A percentile compares a stretch with the other conserved stretches of the same genome.
phyloP scores from a whole-genome alignment of 768 basidiomycete species.

The Mycena albidolilacea region DNA sequence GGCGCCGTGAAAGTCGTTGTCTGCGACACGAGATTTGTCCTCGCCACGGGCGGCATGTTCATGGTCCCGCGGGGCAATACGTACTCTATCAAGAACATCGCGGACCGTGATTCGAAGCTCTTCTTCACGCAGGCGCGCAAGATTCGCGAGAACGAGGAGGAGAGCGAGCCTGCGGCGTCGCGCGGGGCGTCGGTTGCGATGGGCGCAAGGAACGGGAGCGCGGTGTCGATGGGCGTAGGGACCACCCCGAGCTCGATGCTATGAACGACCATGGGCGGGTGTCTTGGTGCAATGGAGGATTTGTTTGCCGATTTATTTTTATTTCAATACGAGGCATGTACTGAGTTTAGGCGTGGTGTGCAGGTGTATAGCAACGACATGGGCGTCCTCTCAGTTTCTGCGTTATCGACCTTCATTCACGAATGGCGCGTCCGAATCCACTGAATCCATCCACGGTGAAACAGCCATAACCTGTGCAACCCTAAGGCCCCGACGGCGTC shows the following conservation, averaged over 20 bases:
- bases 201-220: conserved; percentile 4
- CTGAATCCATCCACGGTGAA: too few species aligned
- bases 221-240: conserved; percentile 1
- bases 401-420: too few species aligned
- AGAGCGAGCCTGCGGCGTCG: neutral
- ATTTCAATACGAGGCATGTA: too few species aligned
- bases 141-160: conserved; percentile 37
- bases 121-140: conserved; percentile 93
- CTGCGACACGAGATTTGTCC: conserved; percentile 81
- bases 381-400: too few species aligned
- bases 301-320: too few species aligned
- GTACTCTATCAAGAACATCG: conserved; percentile 92
- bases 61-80: conserved; percentile 93
- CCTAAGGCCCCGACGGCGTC: conserved; percentile 9
- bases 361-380: too few species aligned
- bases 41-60: conserved; percentile 89
- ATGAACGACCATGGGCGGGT: too few species aligned
- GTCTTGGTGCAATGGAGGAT: too few species aligned
- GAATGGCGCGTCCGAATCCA: too few species aligned
- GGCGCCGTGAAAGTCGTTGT: conserved; percentile 91
- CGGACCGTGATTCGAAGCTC: conserved; percentile 80
- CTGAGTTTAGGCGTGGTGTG: too few species aligned
- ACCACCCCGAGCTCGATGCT: too few species aligned
- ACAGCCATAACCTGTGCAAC: too few species aligned
- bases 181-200: conserved; percentile 23